Evolutionary conservation across 1,284 basidiomycete genomes (phyloP).

Genomic region (Fomes fomentarius): DNA sequence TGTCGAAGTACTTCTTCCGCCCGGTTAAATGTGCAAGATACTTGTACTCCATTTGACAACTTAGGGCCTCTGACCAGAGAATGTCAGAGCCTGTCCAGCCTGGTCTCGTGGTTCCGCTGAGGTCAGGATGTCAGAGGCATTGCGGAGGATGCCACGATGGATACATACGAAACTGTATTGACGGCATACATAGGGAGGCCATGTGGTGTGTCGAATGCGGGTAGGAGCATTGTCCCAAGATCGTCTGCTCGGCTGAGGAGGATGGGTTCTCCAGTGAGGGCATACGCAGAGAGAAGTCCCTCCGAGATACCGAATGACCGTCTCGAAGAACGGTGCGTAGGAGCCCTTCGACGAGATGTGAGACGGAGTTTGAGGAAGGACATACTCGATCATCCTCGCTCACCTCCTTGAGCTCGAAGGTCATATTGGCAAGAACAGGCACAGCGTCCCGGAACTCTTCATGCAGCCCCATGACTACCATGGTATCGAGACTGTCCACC

Average conservation of each 20-base stretch:
- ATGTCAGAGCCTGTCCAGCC: constrained; percentile 28
- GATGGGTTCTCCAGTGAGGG: constrained; percentile 59
- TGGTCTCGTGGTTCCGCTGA: constrained; percentile 21
- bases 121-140: background rate
- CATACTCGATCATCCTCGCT: constrained; percentile 50
- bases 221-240: constrained; percentile 49
- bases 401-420: constrained; percentile 51
- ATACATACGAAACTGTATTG: constrained; percentile 42
- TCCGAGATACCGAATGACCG: too few species aligned
- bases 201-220: constrained; percentile 52
- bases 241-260: constrained; percentile 54
- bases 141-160: background rate
- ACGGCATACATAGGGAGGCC: constrained; percentile 55
- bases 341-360: background rate
- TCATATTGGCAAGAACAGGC: constrained; percentile 59
- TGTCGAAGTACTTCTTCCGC: constrained; percentile 50
- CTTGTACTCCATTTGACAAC: constrained; percentile 65
- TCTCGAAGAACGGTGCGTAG: constrained; percentile 55
- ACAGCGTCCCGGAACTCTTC: constrained; percentile 73
- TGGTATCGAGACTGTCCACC: constrained; percentile 76
- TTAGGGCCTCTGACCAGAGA: constrained; percentile 48
- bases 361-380: background rate
- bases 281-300: constrained; percentile 72
- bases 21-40: constrained; percentile 68
- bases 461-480: constrained; percentile 70